These are phyloP conservation scores for Patellifolia procumbens DNA, from an alignment of 179 eudicot species.

Conservation along the genomic window DNA sequence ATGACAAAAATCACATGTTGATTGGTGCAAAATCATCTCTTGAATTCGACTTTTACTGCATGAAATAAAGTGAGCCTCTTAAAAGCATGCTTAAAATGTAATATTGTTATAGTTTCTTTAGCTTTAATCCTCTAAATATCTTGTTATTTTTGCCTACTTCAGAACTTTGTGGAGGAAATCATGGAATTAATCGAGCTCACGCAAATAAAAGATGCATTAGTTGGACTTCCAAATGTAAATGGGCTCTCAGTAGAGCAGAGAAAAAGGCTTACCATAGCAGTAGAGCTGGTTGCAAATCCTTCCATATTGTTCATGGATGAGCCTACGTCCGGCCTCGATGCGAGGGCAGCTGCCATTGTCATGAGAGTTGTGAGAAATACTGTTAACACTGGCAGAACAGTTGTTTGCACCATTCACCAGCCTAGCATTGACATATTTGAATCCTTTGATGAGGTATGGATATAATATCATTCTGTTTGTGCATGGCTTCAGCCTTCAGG, in stretches of 20 bases:
- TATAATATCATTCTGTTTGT: not conserved
- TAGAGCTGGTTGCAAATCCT: conserved; percentile 78
- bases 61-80: too few species aligned
- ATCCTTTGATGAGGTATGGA: conserved; percentile 31
- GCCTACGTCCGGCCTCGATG: conserved; percentile 40
- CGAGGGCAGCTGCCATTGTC: conserved; percentile 34
- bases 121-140: not conserved
- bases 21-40: too few species aligned
- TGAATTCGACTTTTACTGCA: too few species aligned
- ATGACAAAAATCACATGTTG: too few species aligned
- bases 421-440: conserved; percentile 35
- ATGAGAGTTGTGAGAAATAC: conserved; percentile 35
- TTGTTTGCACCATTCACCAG: conserved; percentile 33
- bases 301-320: conserved; percentile 85
- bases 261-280: conserved; percentile 76
- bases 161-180: conserved; percentile 75
- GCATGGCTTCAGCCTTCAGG: not conserved
- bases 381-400: conserved; percentile 32
- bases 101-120: not conserved
- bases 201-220: conserved; percentile 50
- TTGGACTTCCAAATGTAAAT: conserved; percentile 67
- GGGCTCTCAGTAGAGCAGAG: conserved; percentile 77
- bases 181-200: conserved; percentile 72
- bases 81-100: too few species aligned
- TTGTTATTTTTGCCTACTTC: not conserved